Percentiles rank a stretch among this genome's conserved stretches.
Evolutionary conservation across 495 filamentous ascomycete genomes (phyloP).

Genomic region (Penicillium cinerascens): DNA sequence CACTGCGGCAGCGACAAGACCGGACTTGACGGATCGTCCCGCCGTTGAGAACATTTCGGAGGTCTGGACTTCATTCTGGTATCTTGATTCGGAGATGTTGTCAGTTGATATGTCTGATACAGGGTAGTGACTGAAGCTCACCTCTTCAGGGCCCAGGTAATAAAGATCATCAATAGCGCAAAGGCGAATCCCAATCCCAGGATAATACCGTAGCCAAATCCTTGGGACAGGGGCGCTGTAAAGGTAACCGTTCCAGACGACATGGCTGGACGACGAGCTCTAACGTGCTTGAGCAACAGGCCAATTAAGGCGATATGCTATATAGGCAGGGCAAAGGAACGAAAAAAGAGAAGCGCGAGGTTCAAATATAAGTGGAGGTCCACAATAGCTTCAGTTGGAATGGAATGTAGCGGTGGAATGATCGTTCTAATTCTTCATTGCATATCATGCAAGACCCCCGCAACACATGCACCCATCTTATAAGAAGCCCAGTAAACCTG

Average conservation of each 20-base stretch:
- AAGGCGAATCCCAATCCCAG: conserved; percentile 72
- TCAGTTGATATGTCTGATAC: background rate
- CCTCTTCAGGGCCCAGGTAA: conserved; percentile 75
- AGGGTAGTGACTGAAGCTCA: conserved; percentile 12
- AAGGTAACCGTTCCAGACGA: conserved; percentile 20
- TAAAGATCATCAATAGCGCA: conserved; percentile 75
- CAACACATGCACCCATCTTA: background rate
- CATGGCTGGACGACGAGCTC: background rate
- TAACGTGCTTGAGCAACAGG: background rate
- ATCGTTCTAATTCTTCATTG: background rate
- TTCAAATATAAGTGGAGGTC: background rate
- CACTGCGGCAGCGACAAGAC: conserved; percentile 91
- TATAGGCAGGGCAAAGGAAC: background rate
- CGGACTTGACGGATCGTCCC: conserved; percentile 89
- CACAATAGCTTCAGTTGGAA: background rate
- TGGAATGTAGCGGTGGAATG: background rate
- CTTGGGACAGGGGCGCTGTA: conserved; percentile 59
- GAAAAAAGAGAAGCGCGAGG: background rate
- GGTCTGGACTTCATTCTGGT: conserved; percentile 92
- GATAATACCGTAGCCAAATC: conserved; percentile 81
- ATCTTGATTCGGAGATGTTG: conserved; percentile 44
- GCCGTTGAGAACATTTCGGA: conserved; percentile 98
- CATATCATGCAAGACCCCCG: background rate
- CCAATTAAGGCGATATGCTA: background rate
- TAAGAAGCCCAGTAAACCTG: background rate